phyloP scores from a whole-genome alignment of 2,329 filamentous ascomycete genomes.

The Amphichorda felina region DNA sequence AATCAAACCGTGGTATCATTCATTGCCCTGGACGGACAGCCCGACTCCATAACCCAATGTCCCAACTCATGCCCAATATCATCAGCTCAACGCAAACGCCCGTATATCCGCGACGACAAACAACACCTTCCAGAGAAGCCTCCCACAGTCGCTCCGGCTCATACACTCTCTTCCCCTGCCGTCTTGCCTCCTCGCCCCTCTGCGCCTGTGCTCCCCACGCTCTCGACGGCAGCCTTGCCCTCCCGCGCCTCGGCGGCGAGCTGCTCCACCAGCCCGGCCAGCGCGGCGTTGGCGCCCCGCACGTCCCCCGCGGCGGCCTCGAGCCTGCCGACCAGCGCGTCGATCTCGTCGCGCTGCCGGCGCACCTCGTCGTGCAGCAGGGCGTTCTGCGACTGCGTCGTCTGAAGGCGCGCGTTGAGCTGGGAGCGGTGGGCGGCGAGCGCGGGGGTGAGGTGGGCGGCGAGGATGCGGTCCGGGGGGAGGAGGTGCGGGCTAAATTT shows the following conservation, averaged over 20 bases:
- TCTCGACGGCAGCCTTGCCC: conserved; percentile 19
- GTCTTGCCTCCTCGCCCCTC: too few species aligned
- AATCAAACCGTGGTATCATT: background rate
- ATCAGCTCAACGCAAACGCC: too few species aligned
- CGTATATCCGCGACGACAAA: too few species aligned
- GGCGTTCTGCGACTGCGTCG: conserved; percentile 44
- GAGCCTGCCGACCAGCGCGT: conserved; percentile 32
- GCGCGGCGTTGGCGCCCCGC: conserved; percentile 35
- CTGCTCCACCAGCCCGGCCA: conserved; percentile 33
- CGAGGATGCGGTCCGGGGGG: conserved; percentile 36
- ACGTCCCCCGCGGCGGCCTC: conserved; percentile 43
- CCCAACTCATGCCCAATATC: too few species aligned
- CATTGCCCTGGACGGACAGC: background rate
- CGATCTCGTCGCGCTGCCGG: conserved; percentile 43
- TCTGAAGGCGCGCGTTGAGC: conserved; percentile 45
- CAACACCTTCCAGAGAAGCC: too few species aligned
- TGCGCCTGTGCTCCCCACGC: conserved; percentile 3
- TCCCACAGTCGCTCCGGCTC: too few species aligned
- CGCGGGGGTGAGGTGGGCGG: conserved; percentile 42
- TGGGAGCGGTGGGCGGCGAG: conserved; percentile 40
- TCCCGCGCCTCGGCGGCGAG: conserved; percentile 36
- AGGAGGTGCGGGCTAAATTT: conserved; percentile 40
- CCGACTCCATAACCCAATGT: background rate
- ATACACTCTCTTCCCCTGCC: too few species aligned
- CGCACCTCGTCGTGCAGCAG: conserved; percentile 37